Evolutionary conservation across 2,329 filamentous ascomycete species (phyloP), one percentile per base, ranked within the genome.

Genomic region (Amauroascus verrucosus): DNA sequence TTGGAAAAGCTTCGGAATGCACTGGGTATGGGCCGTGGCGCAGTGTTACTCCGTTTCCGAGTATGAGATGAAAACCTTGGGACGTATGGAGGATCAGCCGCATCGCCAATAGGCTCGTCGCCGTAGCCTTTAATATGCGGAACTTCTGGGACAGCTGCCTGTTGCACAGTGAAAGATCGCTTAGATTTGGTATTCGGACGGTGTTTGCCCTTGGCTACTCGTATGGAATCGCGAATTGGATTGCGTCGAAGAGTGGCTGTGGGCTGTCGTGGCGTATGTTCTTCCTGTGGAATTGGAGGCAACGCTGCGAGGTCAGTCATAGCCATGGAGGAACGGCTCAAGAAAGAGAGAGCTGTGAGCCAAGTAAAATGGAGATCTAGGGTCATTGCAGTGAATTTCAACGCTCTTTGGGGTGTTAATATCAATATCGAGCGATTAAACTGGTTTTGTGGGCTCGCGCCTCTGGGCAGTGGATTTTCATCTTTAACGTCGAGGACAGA

Each of bases 401-500:
- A 77, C 1, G 93, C 93, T 61, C 93, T 81, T 62, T 95, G 85
- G 0, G 93, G 91, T 3, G 93, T 98, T 48, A 98, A 71, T 59
- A 98, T 95, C 46, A 98, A 73, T 61, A 98, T 97, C 0, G 93
- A 97, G 50, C 93, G 84, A 70, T 94, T 88, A 73, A 96, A 97
- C 8, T 88, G 73, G 49, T 59, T 63, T 37, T 76, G 67, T 3
- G 69, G 59, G 18, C 68, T 70, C 38, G 77, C 71, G 51, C 84
- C 85, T 67, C 85, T 93, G 1, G 91, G 91, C 37, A 87, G 68
- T 6, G 88, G 81, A 57, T 93, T 95, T 64, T 93, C 88, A 62
- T 98, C 93, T 69, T 94, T 94, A 59, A 98, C 93, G 63, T 98
- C 93, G 28, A 98, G 77, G 3, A 98, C 93, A 8, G 93, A 96